These are phyloP conservation scores for Penicillium atrosanguineum DNA, from an alignment of 495 filamentous ascomycete species.

Conservation along the genomic window DNA sequence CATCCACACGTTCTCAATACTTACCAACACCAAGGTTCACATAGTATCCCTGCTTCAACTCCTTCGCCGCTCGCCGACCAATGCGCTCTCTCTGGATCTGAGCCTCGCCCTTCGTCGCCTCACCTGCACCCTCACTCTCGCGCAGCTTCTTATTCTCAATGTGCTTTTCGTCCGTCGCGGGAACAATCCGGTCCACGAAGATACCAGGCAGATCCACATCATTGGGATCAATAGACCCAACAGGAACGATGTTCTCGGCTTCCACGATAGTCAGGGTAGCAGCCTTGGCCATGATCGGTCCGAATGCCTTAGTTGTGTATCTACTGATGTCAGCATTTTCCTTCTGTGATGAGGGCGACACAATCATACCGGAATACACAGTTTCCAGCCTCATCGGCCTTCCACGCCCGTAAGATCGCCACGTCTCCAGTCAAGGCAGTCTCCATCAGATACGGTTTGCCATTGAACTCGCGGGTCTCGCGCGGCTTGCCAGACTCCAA, in stretches of 20 bases:
- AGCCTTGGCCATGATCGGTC: conserved; percentile 85
- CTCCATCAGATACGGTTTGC: conserved; percentile 83
- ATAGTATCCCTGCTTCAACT: conserved; percentile 92
- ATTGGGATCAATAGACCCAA: conserved; percentile 75
- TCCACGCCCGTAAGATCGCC: conserved; percentile 85
- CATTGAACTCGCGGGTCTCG: conserved; percentile 81
- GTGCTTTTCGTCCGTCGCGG: conserved; percentile 67
- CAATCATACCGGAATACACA: conserved; percentile 74
- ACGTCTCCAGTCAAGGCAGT: conserved; percentile 81
- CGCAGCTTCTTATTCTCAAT: conserved; percentile 81
- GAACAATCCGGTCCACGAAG: conserved; percentile 82
- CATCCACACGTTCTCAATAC: conserved; percentile 28
- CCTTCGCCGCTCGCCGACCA: conserved; percentile 79
- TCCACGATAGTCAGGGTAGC: conserved; percentile 87
- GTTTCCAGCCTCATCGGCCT: conserved; percentile 83
- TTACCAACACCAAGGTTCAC: conserved; percentile 90
- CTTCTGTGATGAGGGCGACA: not conserved
- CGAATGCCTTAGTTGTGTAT: conserved; percentile 62
- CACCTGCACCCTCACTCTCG: conserved; percentile 51
- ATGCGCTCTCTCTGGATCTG: conserved; percentile 76
- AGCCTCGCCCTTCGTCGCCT: conserved; percentile 57
- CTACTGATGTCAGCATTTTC: conserved; percentile 14
- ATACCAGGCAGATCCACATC: conserved; percentile 85
- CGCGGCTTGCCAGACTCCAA: conserved; percentile 68
- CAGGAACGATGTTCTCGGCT: conserved; percentile 84